A percentile compares a stretch with the other conserved stretches of the same genome.
phyloP scores from a whole-genome alignment of 805 yeast species.

The Spencermartinsiella europaea region DNA sequence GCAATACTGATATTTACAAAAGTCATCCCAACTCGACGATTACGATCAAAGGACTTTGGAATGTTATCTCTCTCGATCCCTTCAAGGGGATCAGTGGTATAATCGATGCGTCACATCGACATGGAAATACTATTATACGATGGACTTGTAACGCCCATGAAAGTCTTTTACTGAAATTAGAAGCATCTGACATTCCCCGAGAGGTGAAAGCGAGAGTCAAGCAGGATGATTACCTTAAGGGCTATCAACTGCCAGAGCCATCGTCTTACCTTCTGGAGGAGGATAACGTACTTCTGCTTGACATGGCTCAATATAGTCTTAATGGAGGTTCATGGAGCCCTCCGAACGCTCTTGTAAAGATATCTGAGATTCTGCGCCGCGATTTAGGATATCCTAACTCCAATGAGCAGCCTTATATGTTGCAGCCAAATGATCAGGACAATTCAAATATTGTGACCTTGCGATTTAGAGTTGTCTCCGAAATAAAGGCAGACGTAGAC shows the following conservation, averaged over 20 bases:
- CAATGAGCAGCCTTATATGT: slow-evolving; percentile 4
- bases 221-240: neutral
- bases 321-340: neutral
- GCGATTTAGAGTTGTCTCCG: slow-evolving; percentile 1
- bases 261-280: slow-evolving; percentile 1
- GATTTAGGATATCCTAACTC: slow-evolving; percentile 2
- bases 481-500: neutral
- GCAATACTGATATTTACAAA: neutral
- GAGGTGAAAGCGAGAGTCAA: neutral
- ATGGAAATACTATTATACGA: neutral
- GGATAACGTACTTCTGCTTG: slow-evolving; percentile 6
- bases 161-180: neutral
- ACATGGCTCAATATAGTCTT: slow-evolving; percentile 5
- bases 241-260: slow-evolving; percentile 6
- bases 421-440: neutral
- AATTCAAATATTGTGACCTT: neutral
- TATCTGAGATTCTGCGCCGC: neutral
- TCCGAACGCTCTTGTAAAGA: slow-evolving; percentile 1
- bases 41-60: slow-evolving; percentile 6
- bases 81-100: neutral
- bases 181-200: neutral
- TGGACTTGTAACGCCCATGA: slow-evolving; percentile 3
- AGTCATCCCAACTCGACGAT: neutral
- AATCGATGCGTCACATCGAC: neutral
- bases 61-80: slow-evolving; percentile 1